Conservation (phyloP, 2,329 filamentous ascomycete genomes). For the Acrodontium crateriforme region DNA sequence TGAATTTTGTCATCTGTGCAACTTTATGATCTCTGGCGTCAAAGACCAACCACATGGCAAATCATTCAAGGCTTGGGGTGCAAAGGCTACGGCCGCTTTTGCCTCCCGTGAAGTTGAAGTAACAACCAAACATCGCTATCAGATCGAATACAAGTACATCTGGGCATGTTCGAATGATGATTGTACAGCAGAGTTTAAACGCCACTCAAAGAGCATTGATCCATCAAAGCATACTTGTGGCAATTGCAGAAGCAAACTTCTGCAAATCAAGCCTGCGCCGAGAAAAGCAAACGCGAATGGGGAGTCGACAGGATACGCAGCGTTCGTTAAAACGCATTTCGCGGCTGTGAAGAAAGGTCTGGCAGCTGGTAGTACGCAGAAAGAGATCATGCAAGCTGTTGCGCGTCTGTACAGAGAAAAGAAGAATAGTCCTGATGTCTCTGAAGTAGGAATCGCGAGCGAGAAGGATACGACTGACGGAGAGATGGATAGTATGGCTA, state of each 20-base stretch:
- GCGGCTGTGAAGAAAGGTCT: constrained; percentile 42
- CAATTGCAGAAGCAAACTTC: constrained; percentile 51
- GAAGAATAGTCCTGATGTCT: no score
- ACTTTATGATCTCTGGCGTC: constrained; percentile 72
- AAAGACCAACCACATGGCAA: constrained; percentile 67
- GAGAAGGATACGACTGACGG: no score
- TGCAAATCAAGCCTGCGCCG: constrained; percentile 69
- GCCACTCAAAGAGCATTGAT: constrained; percentile 79
- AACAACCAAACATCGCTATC: constrained; percentile 80
- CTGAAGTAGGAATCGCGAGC: no score
- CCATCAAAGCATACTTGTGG: constrained; percentile 59
- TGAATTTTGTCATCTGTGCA: constrained; percentile 89
- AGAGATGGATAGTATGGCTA: no score
- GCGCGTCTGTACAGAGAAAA: constrained; percentile 46
- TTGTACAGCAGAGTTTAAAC: constrained; percentile 61
- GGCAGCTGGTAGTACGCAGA: constrained; percentile 42
- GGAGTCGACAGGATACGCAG: constrained; percentile 38
- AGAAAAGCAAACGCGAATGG: constrained; percentile 23
- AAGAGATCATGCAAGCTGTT: constrained; percentile 55
- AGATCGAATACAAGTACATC: constrained; percentile 82
- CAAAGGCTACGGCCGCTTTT: constrained; percentile 43
- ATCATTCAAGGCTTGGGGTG: constrained; percentile 69
- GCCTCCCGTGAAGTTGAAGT: constrained; percentile 53
- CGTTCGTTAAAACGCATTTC: constrained; percentile 56
- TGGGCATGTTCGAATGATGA: constrained; percentile 52